Conservation (phyloP, 352 stramenopile genomes). For the Saprolegnia diclina region DNA sequence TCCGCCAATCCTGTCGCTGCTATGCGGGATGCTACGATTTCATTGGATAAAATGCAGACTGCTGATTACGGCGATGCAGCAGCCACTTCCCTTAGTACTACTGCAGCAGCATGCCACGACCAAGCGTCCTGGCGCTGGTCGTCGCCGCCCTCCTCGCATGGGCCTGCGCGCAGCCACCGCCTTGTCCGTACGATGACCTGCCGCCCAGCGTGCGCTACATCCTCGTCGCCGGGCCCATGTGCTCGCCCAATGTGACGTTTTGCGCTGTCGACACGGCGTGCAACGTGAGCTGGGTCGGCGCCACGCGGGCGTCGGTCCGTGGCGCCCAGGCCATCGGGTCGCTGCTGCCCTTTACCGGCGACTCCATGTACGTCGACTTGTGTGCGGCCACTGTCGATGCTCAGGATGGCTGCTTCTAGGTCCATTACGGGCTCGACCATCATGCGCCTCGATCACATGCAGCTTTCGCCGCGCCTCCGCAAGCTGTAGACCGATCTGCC, state of each 20-base stretch:
- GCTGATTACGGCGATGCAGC: too few species aligned
- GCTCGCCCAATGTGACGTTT: neutral
- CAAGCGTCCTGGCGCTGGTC: neutral
- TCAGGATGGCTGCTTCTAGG: neutral
- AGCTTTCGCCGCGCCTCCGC: neutral
- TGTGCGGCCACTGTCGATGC: neutral
- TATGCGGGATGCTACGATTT: too few species aligned
- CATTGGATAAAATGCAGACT: too few species aligned
- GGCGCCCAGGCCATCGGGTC: constrained; percentile 4
- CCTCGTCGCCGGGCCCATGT: constrained; percentile 8
- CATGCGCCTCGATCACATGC: constrained; percentile 3
- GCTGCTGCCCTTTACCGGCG: neutral
- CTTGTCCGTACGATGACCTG: constrained; percentile 1
- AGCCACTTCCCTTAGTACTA: neutral
- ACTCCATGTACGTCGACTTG: neutral
- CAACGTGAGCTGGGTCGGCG: neutral
- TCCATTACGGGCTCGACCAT: constrained; percentile 5
- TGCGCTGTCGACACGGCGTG: neutral
- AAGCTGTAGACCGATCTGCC: neutral
- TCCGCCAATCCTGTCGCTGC: too few species aligned
- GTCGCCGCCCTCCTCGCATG: neutral
- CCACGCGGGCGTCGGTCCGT: neutral
- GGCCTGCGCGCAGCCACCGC: neutral
- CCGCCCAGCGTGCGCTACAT: constrained; percentile 3
- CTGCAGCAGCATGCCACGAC: neutral